These are phyloP conservation scores for Phytophthora colocasiae DNA, from an alignment of 352 stramenopile genomes.

Conservation along the genomic window DNA sequence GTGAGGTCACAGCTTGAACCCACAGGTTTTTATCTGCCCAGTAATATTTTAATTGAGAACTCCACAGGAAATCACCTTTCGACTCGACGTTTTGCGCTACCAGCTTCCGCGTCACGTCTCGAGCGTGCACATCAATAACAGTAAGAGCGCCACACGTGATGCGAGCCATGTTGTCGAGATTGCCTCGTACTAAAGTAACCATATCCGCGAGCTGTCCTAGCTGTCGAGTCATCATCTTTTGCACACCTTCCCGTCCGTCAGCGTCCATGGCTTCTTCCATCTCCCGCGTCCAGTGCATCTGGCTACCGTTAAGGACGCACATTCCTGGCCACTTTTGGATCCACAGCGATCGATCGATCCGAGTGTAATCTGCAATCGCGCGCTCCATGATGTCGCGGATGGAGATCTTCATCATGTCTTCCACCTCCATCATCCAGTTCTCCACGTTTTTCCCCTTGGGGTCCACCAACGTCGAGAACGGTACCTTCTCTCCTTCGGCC, in stretches of 20 bases:
- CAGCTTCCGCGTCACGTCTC: conserved; percentile 94
- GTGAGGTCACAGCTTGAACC: conserved; percentile 91
- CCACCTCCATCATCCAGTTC: conserved; percentile 94
- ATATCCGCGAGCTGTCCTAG: conserved; percentile 93
- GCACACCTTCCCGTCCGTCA: conserved; percentile 77
- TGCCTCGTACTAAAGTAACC: conserved; percentile 92
- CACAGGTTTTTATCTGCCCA: conserved; percentile 91
- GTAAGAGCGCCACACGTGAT: conserved; percentile 93
- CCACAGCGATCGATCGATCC: conserved; percentile 87
- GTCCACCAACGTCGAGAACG: conserved; percentile 85
- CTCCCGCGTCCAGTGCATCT: conserved; percentile 95
- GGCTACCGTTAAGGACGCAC: conserved; percentile 92
- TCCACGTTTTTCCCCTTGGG: conserved; percentile 94
- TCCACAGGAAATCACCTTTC: conserved; percentile 91
- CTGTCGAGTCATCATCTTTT: conserved; percentile 82
- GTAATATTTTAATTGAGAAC: conserved; percentile 93
- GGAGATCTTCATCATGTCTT: conserved; percentile 94
- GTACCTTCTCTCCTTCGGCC: conserved; percentile 90
- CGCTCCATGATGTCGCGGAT: conserved; percentile 90
- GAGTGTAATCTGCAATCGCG: conserved; percentile 90
- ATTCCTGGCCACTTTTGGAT: conserved; percentile 94
- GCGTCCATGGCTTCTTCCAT: conserved; percentile 90
- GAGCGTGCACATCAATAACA: conserved; percentile 96
- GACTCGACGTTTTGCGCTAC: conserved; percentile 89
- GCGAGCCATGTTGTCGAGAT: conserved; percentile 87